Conservation (phyloP, 1,284 basidiomycete species). For the Moesziomyces sp. region DNA sequence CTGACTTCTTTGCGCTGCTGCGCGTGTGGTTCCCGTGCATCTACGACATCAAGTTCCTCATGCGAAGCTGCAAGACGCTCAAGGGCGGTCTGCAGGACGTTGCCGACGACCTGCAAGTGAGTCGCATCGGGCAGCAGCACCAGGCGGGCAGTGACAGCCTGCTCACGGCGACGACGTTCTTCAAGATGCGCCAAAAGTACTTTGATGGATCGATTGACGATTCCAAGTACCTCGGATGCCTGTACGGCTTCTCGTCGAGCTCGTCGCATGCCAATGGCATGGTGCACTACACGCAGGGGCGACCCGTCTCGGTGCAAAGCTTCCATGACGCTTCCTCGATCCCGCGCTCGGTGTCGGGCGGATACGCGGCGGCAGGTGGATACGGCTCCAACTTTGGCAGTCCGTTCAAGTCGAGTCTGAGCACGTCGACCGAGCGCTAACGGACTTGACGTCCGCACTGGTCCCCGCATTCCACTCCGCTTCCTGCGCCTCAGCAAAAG, state of each 20-base stretch:
- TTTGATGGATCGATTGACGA: slow-evolving; percentile 85
- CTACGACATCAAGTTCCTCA: slow-evolving; percentile 98
- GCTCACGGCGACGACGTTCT: slow-evolving; percentile 91
- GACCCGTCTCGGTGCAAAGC: slow-evolving; percentile 43
- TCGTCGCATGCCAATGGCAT: slow-evolving; percentile 48
- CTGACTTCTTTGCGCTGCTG: slow-evolving; percentile 88
- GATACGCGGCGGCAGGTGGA: slow-evolving; percentile 30
- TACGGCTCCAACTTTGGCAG: slow-evolving; percentile 45
- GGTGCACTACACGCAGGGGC: slow-evolving; percentile 49
- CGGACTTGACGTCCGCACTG: too few species aligned
- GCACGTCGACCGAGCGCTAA: slow-evolving; percentile 35
- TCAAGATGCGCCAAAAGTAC: slow-evolving; percentile 92
- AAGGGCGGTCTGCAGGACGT: slow-evolving; percentile 96
- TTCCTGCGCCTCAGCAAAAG: too few species aligned
- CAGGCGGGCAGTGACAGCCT: slow-evolving; percentile 96
- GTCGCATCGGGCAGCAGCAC: slow-evolving; percentile 89
- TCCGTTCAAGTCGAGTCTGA: slow-evolving; percentile 40
- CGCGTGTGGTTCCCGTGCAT: slow-evolving; percentile 94
- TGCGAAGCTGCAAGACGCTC: slow-evolving; percentile 85
- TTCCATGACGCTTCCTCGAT: slow-evolving; percentile 44
- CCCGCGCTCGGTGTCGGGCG: slow-evolving; percentile 43
- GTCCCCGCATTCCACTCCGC: too few species aligned
- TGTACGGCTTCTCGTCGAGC: slow-evolving; percentile 64
- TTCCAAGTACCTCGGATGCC: slow-evolving; percentile 62
- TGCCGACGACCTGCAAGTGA: slow-evolving; percentile 89